phyloP scores from a whole-genome alignment of 1,284 basidiomycete genomes.

The Golubevia sp. region DNA sequence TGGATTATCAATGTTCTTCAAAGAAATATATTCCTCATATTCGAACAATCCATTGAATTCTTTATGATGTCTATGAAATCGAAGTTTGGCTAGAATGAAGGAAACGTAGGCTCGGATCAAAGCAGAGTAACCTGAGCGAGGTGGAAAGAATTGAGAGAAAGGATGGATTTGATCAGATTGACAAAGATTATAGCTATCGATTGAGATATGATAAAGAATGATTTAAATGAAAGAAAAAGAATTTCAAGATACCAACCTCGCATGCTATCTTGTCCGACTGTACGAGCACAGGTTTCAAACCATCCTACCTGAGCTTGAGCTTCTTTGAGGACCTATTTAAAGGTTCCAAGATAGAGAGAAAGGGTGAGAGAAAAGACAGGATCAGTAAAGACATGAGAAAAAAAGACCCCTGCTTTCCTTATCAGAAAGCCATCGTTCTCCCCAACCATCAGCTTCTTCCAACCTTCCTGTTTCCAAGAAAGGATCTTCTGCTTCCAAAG shows the following conservation, averaged over 20 bases:
- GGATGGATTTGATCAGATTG: neutral
- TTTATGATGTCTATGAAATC: slow-evolving; percentile 59
- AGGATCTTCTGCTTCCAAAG: no score
- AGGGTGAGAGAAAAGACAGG: no score
- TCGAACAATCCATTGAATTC: slow-evolving; percentile 62
- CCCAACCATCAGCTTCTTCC: no score
- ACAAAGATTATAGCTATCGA: neutral
- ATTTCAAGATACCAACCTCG: slow-evolving; percentile 8
- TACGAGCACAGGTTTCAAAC: slow-evolving; percentile 59
- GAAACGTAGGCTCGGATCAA: slow-evolving; percentile 57
- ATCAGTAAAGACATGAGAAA: no score
- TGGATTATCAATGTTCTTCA: slow-evolving; percentile 61
- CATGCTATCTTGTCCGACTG: slow-evolving; percentile 44
- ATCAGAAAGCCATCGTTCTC: no score
- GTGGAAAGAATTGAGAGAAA: slow-evolving; percentile 7
- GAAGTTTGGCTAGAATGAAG: slow-evolving; percentile 57
- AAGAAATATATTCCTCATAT: slow-evolving; percentile 61
- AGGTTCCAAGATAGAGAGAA: neutral
- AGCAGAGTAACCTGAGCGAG: slow-evolving; percentile 36
- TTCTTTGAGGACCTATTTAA: slow-evolving; percentile 32
- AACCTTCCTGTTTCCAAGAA: no score
- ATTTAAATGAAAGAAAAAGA: neutral
- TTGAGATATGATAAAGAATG: neutral
- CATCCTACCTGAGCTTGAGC: slow-evolving; percentile 57
- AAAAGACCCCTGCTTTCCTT: no score